Evolutionary conservation across 2,329 filamentous ascomycete species (phyloP).

Genomic region (Incumbomyces lentus): DNA sequence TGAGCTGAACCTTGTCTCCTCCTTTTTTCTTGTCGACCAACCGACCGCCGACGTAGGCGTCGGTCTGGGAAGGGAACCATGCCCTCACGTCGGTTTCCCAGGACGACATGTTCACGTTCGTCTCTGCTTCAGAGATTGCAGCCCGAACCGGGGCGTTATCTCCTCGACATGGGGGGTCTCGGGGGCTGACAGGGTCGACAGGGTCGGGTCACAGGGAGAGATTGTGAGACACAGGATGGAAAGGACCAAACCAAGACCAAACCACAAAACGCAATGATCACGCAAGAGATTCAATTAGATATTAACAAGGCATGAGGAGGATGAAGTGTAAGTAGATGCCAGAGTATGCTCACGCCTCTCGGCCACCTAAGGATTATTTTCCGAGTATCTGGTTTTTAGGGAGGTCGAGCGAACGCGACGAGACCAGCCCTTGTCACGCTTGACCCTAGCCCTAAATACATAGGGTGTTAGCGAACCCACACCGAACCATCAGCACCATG

Average conservation of each 20-base stretch:
- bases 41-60: slow-evolving; percentile 97
- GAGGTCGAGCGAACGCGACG: slow-evolving; percentile 5
- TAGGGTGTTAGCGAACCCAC: no score
- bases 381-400: background rate
- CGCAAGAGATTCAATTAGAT: background rate
- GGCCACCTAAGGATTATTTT: slow-evolving; percentile 4
- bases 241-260: background rate
- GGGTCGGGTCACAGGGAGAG: slow-evolving; percentile 13
- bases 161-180: slow-evolving; percentile 5
- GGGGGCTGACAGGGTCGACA: slow-evolving; percentile 5
- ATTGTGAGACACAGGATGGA: background rate
- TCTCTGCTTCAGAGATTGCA: slow-evolving; percentile 28
- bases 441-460: background rate
- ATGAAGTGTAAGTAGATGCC: no score
- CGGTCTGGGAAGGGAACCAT: slow-evolving; percentile 92
- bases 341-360: slow-evolving; percentile 1
- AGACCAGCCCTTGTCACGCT: background rate
- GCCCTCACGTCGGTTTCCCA: slow-evolving; percentile 84
- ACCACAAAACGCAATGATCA: background rate
- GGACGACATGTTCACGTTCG: slow-evolving; percentile 47
- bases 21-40: slow-evolving; percentile 80
- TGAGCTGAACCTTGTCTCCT: slow-evolving; percentile 60
- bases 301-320: background rate
- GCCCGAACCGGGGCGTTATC: slow-evolving; percentile 13
- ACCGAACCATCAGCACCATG: background rate